phyloP scores from a whole-genome alignment of 2,329 filamentous ascomycete genomes.

The Chaetomium strumarium region DNA sequence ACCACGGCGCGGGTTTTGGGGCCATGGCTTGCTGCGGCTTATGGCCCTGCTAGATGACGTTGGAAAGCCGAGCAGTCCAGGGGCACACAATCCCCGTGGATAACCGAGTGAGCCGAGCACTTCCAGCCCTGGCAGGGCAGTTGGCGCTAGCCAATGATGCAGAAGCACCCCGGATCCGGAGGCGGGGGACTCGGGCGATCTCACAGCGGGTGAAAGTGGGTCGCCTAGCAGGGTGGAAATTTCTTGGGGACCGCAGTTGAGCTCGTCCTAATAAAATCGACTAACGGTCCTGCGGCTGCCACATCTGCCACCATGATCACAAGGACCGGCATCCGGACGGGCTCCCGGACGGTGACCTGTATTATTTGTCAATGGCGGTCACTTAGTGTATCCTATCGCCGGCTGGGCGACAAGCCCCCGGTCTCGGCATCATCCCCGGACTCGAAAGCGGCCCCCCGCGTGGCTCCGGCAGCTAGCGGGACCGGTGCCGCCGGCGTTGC shows the following conservation, averaged over 20 bases:
- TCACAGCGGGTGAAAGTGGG: conserved; percentile 16
- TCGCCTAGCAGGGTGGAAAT: conserved; percentile 18
- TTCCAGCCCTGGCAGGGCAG: background rate
- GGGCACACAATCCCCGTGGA: conserved; percentile 20
- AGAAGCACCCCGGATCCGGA: conserved; percentile 9
- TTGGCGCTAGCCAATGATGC: background rate
- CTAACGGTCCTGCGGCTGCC: background rate
- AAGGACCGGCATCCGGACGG: conserved; percentile 14
- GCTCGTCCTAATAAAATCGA: conserved; percentile 3
- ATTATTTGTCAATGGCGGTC: conserved; percentile 47
- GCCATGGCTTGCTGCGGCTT: conserved; percentile 27
- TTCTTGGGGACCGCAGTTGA: conserved; percentile 20
- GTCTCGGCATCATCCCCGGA: conserved; percentile 13
- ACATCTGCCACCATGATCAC: conserved; percentile 21
- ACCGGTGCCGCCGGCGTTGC: conserved; percentile 23
- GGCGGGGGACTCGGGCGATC: conserved; percentile 5
- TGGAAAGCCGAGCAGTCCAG: conserved; percentile 20
- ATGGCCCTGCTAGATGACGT: conserved; percentile 23
- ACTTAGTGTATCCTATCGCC: conserved; percentile 41
- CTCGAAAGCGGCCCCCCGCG: conserved; percentile 9
- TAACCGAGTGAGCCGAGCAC: conserved; percentile 27
- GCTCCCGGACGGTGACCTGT: conserved; percentile 33
- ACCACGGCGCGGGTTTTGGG: background rate
- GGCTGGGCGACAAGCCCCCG: conserved; percentile 22
- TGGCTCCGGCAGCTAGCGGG: background rate